Conservation (phyloP, 2,329 filamentous ascomycete genomes). For the Nigrospora osmanthi region DNA sequence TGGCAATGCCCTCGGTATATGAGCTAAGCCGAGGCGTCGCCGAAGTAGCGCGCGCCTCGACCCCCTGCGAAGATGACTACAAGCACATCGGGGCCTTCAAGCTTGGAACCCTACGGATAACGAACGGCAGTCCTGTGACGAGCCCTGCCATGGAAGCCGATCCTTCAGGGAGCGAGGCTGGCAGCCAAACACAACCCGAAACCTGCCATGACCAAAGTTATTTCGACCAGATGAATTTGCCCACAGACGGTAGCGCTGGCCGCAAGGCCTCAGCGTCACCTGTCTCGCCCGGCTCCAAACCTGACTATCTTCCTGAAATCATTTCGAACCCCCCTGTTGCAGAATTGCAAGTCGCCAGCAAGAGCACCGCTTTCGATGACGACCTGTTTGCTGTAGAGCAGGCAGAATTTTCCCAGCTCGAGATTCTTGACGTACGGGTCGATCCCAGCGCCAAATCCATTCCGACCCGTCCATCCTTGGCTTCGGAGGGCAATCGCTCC, state of each 20-base stretch:
- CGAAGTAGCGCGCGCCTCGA: constrained; percentile 28
- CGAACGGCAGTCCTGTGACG: constrained; percentile 49
- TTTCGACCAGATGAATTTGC: no score
- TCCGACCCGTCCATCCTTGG: constrained; percentile 11
- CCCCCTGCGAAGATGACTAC: constrained; percentile 49
- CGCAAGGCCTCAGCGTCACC: no score
- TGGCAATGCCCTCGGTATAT: constrained; percentile 6
- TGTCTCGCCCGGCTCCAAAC: no score
- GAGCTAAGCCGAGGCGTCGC: constrained; percentile 9
- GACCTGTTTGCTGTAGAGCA: constrained; percentile 35
- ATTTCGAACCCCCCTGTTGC: constrained; percentile 19
- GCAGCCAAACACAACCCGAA: no score
- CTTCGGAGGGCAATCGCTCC: constrained; percentile 9
- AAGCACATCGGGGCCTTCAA: constrained; percentile 54
- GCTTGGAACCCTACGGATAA: constrained; percentile 54
- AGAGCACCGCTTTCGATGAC: constrained; percentile 38
- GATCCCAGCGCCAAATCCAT: constrained; percentile 35
- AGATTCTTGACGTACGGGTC: constrained; percentile 18
- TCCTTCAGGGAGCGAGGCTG: no score
- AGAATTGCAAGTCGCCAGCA: constrained; percentile 36
- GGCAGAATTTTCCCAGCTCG: constrained; percentile 14
- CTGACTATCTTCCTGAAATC: not conserved
- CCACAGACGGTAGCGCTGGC: no score
- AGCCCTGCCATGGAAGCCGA: constrained; percentile 21
- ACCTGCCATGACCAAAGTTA: no score